Conservation (phyloP, 169 alveolate species). For the Plasmodium vinckei region DNA sequence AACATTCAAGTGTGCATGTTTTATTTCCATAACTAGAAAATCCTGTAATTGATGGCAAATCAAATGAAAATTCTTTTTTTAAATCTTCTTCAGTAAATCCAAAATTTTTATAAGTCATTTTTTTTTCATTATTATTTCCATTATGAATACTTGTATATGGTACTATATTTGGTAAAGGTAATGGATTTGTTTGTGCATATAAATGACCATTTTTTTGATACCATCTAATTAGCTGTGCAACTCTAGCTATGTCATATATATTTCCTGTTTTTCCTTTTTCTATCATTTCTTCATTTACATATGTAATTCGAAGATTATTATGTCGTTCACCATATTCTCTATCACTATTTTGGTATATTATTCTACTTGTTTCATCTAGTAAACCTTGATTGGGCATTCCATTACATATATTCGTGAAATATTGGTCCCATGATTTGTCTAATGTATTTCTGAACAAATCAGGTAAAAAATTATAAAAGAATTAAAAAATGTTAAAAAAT, state of each 20-base stretch:
- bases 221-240: slow-evolving; percentile 80
- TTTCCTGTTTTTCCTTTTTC: slow-evolving; percentile 56
- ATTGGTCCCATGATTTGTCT: slow-evolving; percentile 55
- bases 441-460: slow-evolving; percentile 19
- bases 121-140: slow-evolving; percentile 23
- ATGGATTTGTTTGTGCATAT: slow-evolving; percentile 81
- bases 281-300: slow-evolving; percentile 56
- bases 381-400: background rate
- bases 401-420: background rate
- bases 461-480: background rate
- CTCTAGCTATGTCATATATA: slow-evolving; percentile 67
- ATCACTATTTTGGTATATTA: background rate
- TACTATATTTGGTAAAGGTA: slow-evolving; percentile 80
- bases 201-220: slow-evolving; percentile 82
- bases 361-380: background rate
- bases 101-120: slow-evolving; percentile 48
- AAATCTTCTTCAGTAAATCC: slow-evolving; percentile 59
- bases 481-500: too few species aligned
- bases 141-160: slow-evolving; percentile 79
- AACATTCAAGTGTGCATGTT: slow-evolving; percentile 72
- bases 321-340: background rate
- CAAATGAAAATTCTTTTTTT: slow-evolving; percentile 56
- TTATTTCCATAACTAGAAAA: slow-evolving; percentile 31
- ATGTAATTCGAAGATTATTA: slow-evolving; percentile 25
- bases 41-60: slow-evolving; percentile 69